Conservation (phyloP, 768 basidiomycete genomes). For the Collybia sp. region DNA sequence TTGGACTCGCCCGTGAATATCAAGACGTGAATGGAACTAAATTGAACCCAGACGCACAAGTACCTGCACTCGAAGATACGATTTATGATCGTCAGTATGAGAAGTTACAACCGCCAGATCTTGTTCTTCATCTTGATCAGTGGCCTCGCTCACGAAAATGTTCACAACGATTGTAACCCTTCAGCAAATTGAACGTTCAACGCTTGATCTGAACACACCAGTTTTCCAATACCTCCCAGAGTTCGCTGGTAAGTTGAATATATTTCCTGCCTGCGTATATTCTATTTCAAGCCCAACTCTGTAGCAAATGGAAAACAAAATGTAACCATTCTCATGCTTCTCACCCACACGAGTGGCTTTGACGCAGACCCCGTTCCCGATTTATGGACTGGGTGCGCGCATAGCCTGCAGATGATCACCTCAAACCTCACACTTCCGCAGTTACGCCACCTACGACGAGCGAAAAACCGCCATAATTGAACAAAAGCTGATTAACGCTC, state of each 20-base stretch:
- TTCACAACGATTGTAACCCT: constrained; percentile 20
- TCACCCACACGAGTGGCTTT: constrained; percentile 24
- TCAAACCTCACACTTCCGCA: not conserved
- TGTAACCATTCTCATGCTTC: constrained; percentile 20
- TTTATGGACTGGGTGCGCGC: constrained; percentile 17
- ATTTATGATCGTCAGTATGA: constrained; percentile 18
- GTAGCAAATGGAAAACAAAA: constrained; percentile 18
- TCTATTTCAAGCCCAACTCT: not conserved
- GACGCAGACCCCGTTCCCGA: constrained; percentile 20
- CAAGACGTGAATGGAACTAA: constrained; percentile 17
- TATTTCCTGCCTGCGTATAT: too few relatives aligned
- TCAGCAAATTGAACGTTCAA: constrained; percentile 19
- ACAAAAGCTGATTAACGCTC: constrained; percentile 15
- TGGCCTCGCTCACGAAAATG: constrained; percentile 25
- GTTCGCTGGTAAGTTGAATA: constrained; percentile 13
- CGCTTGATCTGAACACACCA: constrained; percentile 12
- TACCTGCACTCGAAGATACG: constrained; percentile 14
- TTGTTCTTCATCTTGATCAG: constrained; percentile 5
- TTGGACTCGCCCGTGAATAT: constrained; percentile 16
- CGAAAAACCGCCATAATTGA: constrained; percentile 16
- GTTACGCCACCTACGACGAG: constrained; percentile 17
- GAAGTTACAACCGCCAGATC: not conserved
- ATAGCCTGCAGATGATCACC: not conserved
- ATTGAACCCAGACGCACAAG: constrained; percentile 10
- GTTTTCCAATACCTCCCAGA: constrained; percentile 19